Base-by-base conservation (phyloP, 306 rosid species). In the Glycyrrhiza uralensis region DNA sequence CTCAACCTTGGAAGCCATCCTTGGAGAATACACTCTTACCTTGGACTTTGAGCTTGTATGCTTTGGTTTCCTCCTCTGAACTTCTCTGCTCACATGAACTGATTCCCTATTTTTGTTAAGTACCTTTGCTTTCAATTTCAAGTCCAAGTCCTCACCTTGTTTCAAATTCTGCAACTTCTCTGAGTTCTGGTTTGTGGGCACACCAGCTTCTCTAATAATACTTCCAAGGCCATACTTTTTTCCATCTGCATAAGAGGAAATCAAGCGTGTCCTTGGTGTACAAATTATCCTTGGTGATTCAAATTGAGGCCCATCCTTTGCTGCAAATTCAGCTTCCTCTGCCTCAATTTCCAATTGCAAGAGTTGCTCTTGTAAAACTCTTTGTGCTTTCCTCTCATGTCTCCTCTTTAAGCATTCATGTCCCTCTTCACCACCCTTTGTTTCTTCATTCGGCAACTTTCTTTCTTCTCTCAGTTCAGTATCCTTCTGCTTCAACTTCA, bases 1-100 rank as follows among this genome's bases (percentile, higher is more conserved):
- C 82, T 93, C 92, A n/a, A 81, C 83, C 72, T 87, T 88, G 7
- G 91, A 82, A 73, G 81, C 78, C 58, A 87, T 75, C 83, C 93
- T 84, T 7, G 95, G 97, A 76, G 97, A 89, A 68, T 77, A 59
- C 7, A 84, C 78, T 87, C 77, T 85, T 22, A 80, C 83, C 74
- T 80, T 90, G 26, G 82, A 36, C 74, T 80, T 90, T 22, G 82
- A 36, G 35, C 78, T 13, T 0, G 3, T 81, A 11, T 77, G 59
- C 74, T 75, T 91, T 67, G 87, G 50, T 76, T 82, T 86, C 72
- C 82, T 89, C 81, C 88, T 85, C 58, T 83, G 96, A 0, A 76
- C 1, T 49, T 89, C 96, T 77, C 85, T 82, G 80, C 91, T 88
- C 46, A 79, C 68, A 77, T 82, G 74, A 32, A 85, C 17, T 68